Evolutionary conservation across 2,329 filamentous ascomycete species (phyloP).

Genomic region (Clarireedia monteithiana): DNA sequence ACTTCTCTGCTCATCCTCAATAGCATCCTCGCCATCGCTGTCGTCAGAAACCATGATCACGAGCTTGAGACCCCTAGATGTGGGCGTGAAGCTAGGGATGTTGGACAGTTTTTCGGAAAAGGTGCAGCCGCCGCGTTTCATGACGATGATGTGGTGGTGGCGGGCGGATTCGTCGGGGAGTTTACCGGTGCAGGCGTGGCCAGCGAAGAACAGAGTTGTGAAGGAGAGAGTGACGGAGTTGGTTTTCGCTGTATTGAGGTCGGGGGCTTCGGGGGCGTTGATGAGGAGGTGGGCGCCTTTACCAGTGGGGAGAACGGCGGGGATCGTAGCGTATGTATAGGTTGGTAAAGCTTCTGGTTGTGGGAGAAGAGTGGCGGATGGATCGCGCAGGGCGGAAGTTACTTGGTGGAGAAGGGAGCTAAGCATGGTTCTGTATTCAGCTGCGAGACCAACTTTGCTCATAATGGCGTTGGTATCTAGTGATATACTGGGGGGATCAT

Average conservation of each 20-base stretch:
- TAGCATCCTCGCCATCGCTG: slow-evolving; percentile 21
- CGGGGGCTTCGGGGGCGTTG: slow-evolving; percentile 38
- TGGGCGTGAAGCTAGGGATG: slow-evolving; percentile 69
- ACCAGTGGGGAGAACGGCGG: slow-evolving; percentile 42
- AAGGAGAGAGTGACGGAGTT: slow-evolving; percentile 48
- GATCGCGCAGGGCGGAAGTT: slow-evolving; percentile 41
- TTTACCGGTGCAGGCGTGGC: slow-evolving; percentile 51
- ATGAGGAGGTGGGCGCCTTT: slow-evolving; percentile 63
- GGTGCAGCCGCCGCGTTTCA: slow-evolving; percentile 75
- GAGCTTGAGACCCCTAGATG: slow-evolving; percentile 58
- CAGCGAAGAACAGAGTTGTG: slow-evolving; percentile 64
- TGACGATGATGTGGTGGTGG: slow-evolving; percentile 67
- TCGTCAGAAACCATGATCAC: slow-evolving; percentile 68
- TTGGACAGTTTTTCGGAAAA: slow-evolving; percentile 78
- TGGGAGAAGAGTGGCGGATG: slow-evolving; percentile 32
- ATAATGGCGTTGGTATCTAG: slow-evolving; percentile 13
- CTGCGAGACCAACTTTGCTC: slow-evolving; percentile 18
- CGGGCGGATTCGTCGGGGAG: slow-evolving; percentile 44
- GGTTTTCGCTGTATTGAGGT: slow-evolving; percentile 29
- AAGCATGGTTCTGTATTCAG: slow-evolving; percentile 31
- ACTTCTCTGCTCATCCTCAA: slow-evolving; percentile 25
- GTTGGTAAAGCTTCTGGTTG: slow-evolving; percentile 27
- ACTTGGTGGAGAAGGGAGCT: slow-evolving; percentile 42
- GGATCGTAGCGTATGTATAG: slow-evolving; percentile 30
- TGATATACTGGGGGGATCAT: slow-evolving; percentile 2